Conservation (phyloP, 2,329 filamentous ascomycete genomes). For the Penicillium frequentans region DNA sequence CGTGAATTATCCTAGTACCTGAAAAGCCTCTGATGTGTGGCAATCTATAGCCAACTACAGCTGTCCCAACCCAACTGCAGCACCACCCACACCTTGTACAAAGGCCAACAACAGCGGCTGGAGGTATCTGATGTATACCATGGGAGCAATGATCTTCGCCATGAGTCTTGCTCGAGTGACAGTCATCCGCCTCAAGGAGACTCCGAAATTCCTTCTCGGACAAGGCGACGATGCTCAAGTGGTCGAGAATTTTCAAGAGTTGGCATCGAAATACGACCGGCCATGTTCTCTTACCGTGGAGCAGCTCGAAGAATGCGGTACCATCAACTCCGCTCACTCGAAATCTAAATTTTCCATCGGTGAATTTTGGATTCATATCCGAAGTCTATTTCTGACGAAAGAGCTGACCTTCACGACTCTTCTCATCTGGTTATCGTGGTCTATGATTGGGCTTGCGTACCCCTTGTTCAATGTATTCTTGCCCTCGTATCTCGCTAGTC, state of each 20-base stretch:
- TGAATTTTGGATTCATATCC: too few species aligned
- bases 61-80: neutral
- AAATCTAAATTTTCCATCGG: too few species aligned
- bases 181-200: neutral
- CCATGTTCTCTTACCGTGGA: too few species aligned
- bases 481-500: neutral
- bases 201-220: slow-evolving; percentile 18
- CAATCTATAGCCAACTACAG: neutral
- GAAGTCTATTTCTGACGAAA: neutral
- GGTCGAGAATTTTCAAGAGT: slow-evolving; percentile 13
- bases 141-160: neutral
- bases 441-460: neutral
- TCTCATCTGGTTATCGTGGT: neutral
- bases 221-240: slow-evolving; percentile 7
- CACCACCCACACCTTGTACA: neutral
- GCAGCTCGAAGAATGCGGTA: slow-evolving; percentile 8
- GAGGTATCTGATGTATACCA: neutral
- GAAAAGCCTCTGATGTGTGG: too few species aligned
- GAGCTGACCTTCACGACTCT: neutral
- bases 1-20: too few species aligned
- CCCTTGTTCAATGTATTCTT: slow-evolving; percentile 1
- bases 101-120: neutral
- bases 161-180: neutral
- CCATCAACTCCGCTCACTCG: slow-evolving; percentile 13
- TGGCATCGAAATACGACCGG: slow-evolving; percentile 11